Evolutionary conservation across 768 basidiomycete genomes (phyloP), one percentile per base, ranked within the genome.

Genomic region (Panus rudis): DNA sequence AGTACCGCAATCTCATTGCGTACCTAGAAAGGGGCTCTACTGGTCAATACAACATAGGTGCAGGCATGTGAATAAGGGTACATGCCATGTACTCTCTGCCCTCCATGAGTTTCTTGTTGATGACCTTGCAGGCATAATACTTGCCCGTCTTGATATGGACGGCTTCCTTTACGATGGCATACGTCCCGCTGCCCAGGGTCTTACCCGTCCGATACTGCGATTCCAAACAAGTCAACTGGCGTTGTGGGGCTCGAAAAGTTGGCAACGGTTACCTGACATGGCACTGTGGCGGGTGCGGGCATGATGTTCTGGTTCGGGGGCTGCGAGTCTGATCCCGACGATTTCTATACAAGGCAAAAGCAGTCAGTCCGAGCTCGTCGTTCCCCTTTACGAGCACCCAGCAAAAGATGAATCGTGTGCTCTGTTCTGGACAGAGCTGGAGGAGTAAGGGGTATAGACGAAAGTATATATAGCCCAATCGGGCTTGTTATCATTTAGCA

Each of bases 81-180:
- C 79, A 53, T 17, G 92, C 94, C 94, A 99, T 98, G 61, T 93
- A 82, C 67, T 98, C 94, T 50, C 94, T 74, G 4, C 94, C 94
- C 61, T 94, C 88, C 92, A 96, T 96, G 46, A 96, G 79, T 58
- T 93, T 92, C 76, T 98, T 98, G 80, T 94, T 97, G 68, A 97
- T 92, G 57, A 98, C 96, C 66, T 99, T 99, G 78, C 93, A 97
- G 17, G 94, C 96, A 71, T 85, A 98, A 68, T 93, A 94, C 63
- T 96, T 78, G 17, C 81, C 80, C 1, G 92, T 91, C 68, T 85
- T 82, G 69, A 94, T 83, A 58, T 94, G 91, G 20, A 93, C 87
- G 34, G 92, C 92, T 69, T 96, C 92, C 66, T 91, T 92, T 37
- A 92, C 90, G 61, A 92, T 90, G 47, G 90, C 90, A 58, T 96